These are phyloP conservation scores for Rhizophora mangle DNA, from an alignment of 345 rosid genomes.

Conservation along the genomic window DNA sequence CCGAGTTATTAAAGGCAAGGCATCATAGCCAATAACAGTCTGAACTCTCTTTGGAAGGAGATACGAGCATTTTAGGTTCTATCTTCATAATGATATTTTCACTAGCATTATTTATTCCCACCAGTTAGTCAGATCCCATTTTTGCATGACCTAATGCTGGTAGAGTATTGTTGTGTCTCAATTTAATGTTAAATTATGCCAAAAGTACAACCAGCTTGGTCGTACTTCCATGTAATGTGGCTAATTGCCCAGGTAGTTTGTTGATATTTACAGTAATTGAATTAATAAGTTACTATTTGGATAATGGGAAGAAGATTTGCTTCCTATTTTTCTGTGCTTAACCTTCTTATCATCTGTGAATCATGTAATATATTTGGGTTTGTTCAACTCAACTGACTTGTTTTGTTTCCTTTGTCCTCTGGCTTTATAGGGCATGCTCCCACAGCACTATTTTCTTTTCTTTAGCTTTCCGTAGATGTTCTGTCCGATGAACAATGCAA, in stretches of 20 bases:
- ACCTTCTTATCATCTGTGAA: not conserved
- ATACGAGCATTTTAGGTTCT: not conserved
- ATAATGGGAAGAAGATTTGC: not conserved
- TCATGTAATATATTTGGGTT: no score
- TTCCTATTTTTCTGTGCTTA: not conserved
- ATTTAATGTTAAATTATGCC: not conserved
- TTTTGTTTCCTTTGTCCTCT: no score
- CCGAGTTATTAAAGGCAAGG: constrained; percentile 73
- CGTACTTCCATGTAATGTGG: not conserved
- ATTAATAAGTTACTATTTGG: not conserved
- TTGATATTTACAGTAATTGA: not conserved
- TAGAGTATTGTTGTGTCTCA: not conserved
- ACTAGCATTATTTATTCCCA: not conserved
- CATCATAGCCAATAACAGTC: not conserved
- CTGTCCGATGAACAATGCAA: not conserved
- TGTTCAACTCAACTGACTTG: no score
- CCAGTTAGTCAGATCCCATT: not conserved
- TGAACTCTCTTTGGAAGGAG: not conserved
- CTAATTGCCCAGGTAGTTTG: not conserved
- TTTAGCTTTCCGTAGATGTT: not conserved
- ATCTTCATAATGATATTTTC: not conserved
- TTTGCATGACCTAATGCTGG: not conserved
- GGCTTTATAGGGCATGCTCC: no score
- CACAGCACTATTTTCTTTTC: not conserved
- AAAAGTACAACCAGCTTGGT: not conserved